Evolutionary conservation across 768 basidiomycete species (phyloP), one percentile per base, ranked within the genome.

Genomic region (Mrakia blollopis): DNA sequence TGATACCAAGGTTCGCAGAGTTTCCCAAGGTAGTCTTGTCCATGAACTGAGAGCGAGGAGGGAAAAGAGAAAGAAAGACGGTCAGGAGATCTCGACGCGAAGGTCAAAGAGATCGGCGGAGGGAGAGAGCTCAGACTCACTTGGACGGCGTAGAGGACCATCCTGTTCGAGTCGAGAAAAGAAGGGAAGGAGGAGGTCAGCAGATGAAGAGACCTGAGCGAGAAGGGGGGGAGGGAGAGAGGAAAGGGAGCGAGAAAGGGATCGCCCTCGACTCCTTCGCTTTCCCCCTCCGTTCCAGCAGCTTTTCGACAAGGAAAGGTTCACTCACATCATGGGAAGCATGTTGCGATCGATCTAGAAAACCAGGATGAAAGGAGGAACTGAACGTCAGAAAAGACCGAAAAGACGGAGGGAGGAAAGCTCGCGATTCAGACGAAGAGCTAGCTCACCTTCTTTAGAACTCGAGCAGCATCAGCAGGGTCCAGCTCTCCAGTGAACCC

Each of bases 21-120:
- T 63, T 72, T 21, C 80, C 80, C 0, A 82, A 74, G 7, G 80
- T 82, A 5, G 81, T 81, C 75, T 82, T 82, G 75, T 81, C 80
- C 25, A 79, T 77, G 67, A 82, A 81, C 68, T 68, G 57, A 68
- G 41, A 60, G 25, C 7, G 41, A 30, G 52, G 52, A 16, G 50
- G 6, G 23, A 54, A 16, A 13, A 28, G 14, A 8, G 57, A 25
- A 28, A 57, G 25, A 3, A 57, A 25, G 57, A 57, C 23, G 57
- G 3, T 57, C 57, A 25, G 57, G 7, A 57, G 25, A n/a, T n/a
- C 6, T n/a, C 57, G 57, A 28, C 57, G 0, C 57, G n/a, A n/a
- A 28, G 25, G 10, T n/a, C 57, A n/a, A n/a, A n/a, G n/a, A n/a
- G n/a, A 11, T n/a, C 9, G 9, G n/a, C 7, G 57, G 57, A n/a